Conservation (phyloP, 1,284 basidiomycete genomes). For the Sporisorium iseilematis-ciliati region DNA sequence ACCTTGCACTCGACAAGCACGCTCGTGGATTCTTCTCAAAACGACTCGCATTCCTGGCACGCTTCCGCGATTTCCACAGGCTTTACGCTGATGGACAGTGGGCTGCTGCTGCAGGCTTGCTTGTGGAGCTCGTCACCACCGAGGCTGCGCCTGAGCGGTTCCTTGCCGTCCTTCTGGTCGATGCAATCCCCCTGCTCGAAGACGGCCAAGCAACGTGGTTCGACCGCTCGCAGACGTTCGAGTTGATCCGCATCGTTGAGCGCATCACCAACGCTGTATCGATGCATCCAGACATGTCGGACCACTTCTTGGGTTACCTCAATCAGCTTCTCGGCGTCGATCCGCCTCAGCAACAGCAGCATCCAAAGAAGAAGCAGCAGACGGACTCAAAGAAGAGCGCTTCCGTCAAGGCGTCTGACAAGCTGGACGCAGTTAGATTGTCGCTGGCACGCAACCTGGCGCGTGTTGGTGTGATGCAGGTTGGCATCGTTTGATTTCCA, state of each 20-base stretch:
- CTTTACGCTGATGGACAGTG: slow-evolving; percentile 51
- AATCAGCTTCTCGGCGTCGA: slow-evolving; percentile 44
- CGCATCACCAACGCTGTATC: slow-evolving; percentile 48
- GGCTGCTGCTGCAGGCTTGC: slow-evolving; percentile 54
- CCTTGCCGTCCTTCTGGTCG: slow-evolving; percentile 63
- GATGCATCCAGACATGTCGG: slow-evolving; percentile 49
- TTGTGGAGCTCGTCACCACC: slow-evolving; percentile 63
- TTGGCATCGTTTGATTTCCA: slow-evolving; percentile 30
- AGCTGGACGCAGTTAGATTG: slow-evolving; percentile 55
- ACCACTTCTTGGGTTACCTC: slow-evolving; percentile 60
- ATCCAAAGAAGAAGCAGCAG: slow-evolving; percentile 9
- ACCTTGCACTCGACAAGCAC: slow-evolving; percentile 14
- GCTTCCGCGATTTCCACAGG: slow-evolving; percentile 65
- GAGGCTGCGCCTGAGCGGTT: slow-evolving; percentile 64
- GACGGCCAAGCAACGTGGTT: slow-evolving; percentile 55
- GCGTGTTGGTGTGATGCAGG: slow-evolving; percentile 49
- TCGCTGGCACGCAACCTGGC: slow-evolving; percentile 55
- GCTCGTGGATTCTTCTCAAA: slow-evolving; percentile 52
- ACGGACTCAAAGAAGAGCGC: slow-evolving; percentile 5
- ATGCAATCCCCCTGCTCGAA: slow-evolving; percentile 62
- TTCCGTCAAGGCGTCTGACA: slow-evolving; percentile 37
- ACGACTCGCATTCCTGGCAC: slow-evolving; percentile 63
- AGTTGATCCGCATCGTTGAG: slow-evolving; percentile 64
- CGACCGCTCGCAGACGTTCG: slow-evolving; percentile 57
- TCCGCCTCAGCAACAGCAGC: slow-evolving; percentile 1